Evolutionary conservation across 257 asterid species (phyloP), one percentile per base, ranked within the genome.

Genomic region (Penstemon newberryi): DNA sequence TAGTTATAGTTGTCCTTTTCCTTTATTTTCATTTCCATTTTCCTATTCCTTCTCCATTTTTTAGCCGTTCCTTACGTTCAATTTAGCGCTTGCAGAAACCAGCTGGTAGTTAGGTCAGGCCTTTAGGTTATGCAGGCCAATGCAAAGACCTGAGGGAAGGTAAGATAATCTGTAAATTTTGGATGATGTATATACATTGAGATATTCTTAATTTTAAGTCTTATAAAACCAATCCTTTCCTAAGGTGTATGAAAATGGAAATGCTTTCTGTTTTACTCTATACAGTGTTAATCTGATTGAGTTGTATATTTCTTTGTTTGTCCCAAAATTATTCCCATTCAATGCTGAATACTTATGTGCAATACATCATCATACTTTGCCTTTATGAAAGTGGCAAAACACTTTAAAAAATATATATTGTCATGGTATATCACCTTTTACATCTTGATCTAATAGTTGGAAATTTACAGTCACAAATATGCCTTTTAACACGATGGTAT

Each of bases 181-280:
- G 89, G 80, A 79, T 81, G 51, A 65, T 87, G 91, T 87, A 87
- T 44, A 87, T 84, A 82, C 83, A 70, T 78, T 80, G 78, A 73
- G 77, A 78, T 60, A 63, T 72, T 78, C 69, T 55, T 70, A 66
- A 56, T 71, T 77, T 77, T 59, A 69, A 47, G 80, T 18, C 3
- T 38, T 38, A 18, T 13, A 12, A 62, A 19, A n/a, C 37, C 4
- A 47, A 6, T 61, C 5, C 0, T 25, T n/a, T 51, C 18, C 18
- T 15, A 15, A 15, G 18, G 18, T 15, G 18, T 15, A 15, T 15
- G 18, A 15, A 15, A 15, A 15, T 15, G 18, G 18, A 15, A 15
- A 15, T 15, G 18, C 18, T 15, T 15, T 15, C 18, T 15, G 18
- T 15, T 15, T 15, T 15, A 15, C 18, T 15, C 18, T 15, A 15